phyloP scores from a whole-genome alignment of 345 rosid species.

The Boechera retrofracta region DNA sequence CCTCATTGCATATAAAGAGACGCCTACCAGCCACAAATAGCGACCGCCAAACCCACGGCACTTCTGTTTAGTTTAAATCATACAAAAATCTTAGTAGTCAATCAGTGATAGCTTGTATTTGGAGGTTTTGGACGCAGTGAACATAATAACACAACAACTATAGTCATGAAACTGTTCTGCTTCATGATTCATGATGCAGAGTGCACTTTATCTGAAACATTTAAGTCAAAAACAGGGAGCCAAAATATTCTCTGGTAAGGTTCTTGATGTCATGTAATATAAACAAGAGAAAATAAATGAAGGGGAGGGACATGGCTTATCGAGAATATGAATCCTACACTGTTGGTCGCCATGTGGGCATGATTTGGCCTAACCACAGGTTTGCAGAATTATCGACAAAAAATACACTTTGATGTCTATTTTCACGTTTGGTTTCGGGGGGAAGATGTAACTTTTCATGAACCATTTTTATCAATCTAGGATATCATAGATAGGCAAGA shows the following conservation, averaged over 20 bases:
- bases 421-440: constrained; percentile 7
- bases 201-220: not conserved
- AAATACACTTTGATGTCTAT: not conserved
- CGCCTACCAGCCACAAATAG: constrained; percentile 66
- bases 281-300: not conserved
- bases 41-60: constrained; percentile 69
- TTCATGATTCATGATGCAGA: constrained; percentile 18
- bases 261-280: not conserved
- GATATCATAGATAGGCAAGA: constrained; percentile 25
- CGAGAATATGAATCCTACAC: not conserved
- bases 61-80: constrained; percentile 52
- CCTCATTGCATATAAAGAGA: constrained; percentile 73
- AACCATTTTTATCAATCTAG: not conserved
- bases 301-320: not conserved
- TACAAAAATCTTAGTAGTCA: not conserved
- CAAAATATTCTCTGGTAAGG: not conserved
- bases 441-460: not conserved
- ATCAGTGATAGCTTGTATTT: constrained; percentile 1
- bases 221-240: not conserved
- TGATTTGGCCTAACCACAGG: constrained; percentile 3
- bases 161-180: not conserved
- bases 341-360: not conserved
- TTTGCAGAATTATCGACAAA: not conserved
- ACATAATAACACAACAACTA: not conserved
- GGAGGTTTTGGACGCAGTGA: constrained; percentile 34